These are phyloP conservation scores for Ceriops decandra DNA, from an alignment of 345 rosid genomes.

Conservation along the genomic window DNA sequence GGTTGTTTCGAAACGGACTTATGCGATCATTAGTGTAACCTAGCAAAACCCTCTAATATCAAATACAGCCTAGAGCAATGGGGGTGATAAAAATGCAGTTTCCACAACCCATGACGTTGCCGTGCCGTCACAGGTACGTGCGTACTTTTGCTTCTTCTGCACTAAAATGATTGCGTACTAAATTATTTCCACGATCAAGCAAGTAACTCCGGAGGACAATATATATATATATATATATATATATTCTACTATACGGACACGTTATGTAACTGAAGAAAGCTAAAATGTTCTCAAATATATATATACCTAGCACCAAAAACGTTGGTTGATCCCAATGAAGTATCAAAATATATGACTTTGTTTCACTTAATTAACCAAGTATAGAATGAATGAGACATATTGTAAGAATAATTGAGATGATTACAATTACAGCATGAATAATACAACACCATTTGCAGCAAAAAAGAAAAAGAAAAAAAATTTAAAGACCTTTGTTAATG, in stretches of 20 bases:
- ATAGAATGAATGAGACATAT: not conserved
- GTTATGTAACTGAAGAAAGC: too few relatives aligned
- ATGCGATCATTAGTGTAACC: too few relatives aligned
- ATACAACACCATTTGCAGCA: slow-evolving; percentile 3
- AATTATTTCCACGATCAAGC: slow-evolving; percentile 23
- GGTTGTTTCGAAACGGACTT: too few relatives aligned
- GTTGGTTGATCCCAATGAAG: too few relatives aligned
- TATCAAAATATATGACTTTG: too few relatives aligned
- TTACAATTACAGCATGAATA: slow-evolving; percentile 19
- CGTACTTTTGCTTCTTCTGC: slow-evolving; percentile 5
- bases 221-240: too few relatives aligned
- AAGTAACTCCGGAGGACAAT: slow-evolving; percentile 13
- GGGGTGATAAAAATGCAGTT: slow-evolving; percentile 2
- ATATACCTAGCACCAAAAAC: too few relatives aligned
- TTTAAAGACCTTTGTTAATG: slow-evolving; percentile 35
- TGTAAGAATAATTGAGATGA: slow-evolving; percentile 6
- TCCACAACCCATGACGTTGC: slow-evolving; percentile 23
- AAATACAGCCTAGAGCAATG: not conserved
- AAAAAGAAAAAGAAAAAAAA: slow-evolving; percentile 1
- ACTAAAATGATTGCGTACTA: slow-evolving; percentile 11
- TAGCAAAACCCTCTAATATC: slow-evolving; percentile 3
- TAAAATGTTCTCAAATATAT: too few relatives aligned
- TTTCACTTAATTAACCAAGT: too few relatives aligned
- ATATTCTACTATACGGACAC: too few relatives aligned
- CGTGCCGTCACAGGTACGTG: slow-evolving; percentile 38